These are phyloP conservation scores for Polyrhizophydium stewartii DNA, from an alignment of 371 early-diverging fungal genomes.

Conservation along the genomic window DNA sequence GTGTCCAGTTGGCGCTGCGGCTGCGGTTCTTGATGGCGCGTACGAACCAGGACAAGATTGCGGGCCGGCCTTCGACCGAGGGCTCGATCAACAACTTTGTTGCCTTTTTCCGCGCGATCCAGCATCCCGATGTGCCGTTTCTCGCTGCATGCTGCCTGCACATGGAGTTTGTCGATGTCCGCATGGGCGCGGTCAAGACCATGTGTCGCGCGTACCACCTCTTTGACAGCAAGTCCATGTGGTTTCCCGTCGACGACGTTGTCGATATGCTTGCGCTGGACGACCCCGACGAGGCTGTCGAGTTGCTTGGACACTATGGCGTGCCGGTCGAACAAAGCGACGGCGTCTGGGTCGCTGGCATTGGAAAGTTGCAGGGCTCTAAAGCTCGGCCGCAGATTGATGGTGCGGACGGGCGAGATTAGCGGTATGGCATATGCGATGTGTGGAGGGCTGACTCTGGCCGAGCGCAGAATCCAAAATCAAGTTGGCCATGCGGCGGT, in stretches of 20 bases:
- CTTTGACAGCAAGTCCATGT: constrained; percentile 40
- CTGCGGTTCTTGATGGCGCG: constrained; percentile 58
- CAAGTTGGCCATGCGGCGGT: constrained; percentile 9
- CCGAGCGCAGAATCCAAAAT: constrained; percentile 3
- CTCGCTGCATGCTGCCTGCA: constrained; percentile 75
- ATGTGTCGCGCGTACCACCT: constrained; percentile 59
- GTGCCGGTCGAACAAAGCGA: constrained; percentile 14
- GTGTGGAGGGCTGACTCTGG: constrained; percentile 1
- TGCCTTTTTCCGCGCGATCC: constrained; percentile 63
- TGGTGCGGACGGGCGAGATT: constrained; percentile 3
- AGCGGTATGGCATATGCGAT: constrained; percentile 1
- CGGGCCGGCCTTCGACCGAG: constrained; percentile 35
- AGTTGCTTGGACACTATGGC: constrained; percentile 23
- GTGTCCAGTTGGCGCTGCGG: constrained; percentile 61
- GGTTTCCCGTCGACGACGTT: constrained; percentile 38
- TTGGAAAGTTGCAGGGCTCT: constrained; percentile 13
- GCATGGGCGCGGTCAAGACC: constrained; percentile 68
- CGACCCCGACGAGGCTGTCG: constrained; percentile 43
- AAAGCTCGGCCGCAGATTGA: background rate
- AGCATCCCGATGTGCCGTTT: constrained; percentile 54
- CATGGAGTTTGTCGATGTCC: constrained; percentile 64
- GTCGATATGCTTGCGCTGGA: constrained; percentile 54
- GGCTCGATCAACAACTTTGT: constrained; percentile 62
- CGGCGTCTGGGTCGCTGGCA: constrained; percentile 14
- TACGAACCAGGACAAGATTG: constrained; percentile 46